Percentiles rank a stretch among this genome's conserved stretches.
These are phyloP conservation scores for Sporothrix sp. DNA, from an alignment of 2,329 filamentous ascomycete genomes.

Conservation along the genomic window DNA sequence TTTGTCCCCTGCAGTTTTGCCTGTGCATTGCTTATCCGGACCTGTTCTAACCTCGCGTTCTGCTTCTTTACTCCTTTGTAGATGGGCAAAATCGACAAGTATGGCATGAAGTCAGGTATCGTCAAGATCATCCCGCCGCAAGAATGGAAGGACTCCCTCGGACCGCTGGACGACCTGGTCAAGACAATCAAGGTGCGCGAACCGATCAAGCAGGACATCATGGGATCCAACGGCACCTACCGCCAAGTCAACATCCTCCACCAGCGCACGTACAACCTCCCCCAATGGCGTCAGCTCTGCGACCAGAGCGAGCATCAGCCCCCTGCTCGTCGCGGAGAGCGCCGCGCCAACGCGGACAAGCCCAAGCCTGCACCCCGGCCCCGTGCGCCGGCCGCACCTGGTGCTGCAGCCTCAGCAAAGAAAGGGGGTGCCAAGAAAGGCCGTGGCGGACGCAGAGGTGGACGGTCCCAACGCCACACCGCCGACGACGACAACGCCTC, in stretches of 20 bases:
- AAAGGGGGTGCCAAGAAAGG: slow-evolving; percentile 20
- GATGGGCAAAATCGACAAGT: slow-evolving; percentile 78
- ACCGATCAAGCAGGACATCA: slow-evolving; percentile 96
- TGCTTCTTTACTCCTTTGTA: slow-evolving; percentile 23
- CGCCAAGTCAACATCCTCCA: slow-evolving; percentile 96
- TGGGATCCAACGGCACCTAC: slow-evolving; percentile 89
- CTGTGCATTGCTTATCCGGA: too few species aligned
- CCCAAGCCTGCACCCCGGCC: slow-evolving; percentile 34
- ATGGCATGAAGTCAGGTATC: slow-evolving; percentile 96
- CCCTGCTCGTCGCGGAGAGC: slow-evolving; percentile 77
- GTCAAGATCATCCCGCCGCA: slow-evolving; percentile 88
- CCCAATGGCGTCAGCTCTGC: slow-evolving; percentile 89
- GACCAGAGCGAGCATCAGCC: slow-evolving; percentile 95
- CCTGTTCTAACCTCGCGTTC: slow-evolving; percentile 21
- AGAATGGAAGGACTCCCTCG: slow-evolving; percentile 82
- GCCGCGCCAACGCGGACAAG: slow-evolving; percentile 52
- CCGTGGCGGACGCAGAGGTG: slow-evolving; percentile 26
- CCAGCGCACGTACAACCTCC: slow-evolving; percentile 89
- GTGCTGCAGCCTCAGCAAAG: slow-evolving; percentile 12
- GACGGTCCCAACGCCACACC: slow-evolving; percentile 28
- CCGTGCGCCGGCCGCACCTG: slow-evolving; percentile 23
- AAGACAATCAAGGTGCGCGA: slow-evolving; percentile 92
- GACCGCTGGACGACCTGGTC: slow-evolving; percentile 70
- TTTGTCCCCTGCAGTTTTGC: too few species aligned
- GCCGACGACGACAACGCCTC: slow-evolving; percentile 30